Conservation (phyloP, 257 asterid species). For the Galeopsis tetrahit region DNA sequence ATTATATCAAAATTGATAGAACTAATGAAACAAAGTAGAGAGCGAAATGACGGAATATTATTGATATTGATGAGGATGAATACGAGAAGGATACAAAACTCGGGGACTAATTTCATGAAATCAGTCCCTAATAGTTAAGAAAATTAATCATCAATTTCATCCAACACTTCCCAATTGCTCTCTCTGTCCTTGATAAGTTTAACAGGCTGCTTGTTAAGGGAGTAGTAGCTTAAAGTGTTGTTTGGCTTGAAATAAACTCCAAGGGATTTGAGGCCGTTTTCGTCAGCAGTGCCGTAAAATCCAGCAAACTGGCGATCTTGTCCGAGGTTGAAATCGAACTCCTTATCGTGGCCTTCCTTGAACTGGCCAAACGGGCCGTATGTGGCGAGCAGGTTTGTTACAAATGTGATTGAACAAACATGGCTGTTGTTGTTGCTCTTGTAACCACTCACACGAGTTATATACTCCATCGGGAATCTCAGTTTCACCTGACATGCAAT, state of each 20-base stretch:
- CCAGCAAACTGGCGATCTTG: slow-evolving; percentile 45
- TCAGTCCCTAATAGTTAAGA: too few relatives aligned
- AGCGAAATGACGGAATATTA: too few relatives aligned
- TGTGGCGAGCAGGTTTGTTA: slow-evolving; percentile 37
- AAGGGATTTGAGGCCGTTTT: slow-evolving; percentile 28
- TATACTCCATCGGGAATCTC: slow-evolving; percentile 37
- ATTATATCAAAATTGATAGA: too few relatives aligned
- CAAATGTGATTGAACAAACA: slow-evolving; percentile 43
- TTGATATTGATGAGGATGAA: too few relatives aligned
- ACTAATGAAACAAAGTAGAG: too few relatives aligned
- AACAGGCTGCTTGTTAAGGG: neutral
- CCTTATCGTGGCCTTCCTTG: neutral
- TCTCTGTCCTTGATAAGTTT: slow-evolving; percentile 10
- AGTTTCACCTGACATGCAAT: slow-evolving; percentile 36
- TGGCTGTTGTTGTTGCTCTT: slow-evolving; percentile 32
- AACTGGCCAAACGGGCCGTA: slow-evolving; percentile 49
- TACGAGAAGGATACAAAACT: too few relatives aligned
- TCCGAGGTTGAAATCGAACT: slow-evolving; percentile 42
- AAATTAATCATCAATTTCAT: neutral
- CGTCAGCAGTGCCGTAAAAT: slow-evolving; percentile 36
- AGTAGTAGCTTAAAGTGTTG: slow-evolving; percentile 17
- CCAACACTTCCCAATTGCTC: neutral
- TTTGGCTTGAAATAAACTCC: slow-evolving; percentile 50
- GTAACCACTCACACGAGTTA: slow-evolving; percentile 43
- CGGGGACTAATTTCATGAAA: too few relatives aligned